phyloP scores from a whole-genome alignment of 2,329 filamentous ascomycete genomes.

The Celoporthe dispersa region DNA sequence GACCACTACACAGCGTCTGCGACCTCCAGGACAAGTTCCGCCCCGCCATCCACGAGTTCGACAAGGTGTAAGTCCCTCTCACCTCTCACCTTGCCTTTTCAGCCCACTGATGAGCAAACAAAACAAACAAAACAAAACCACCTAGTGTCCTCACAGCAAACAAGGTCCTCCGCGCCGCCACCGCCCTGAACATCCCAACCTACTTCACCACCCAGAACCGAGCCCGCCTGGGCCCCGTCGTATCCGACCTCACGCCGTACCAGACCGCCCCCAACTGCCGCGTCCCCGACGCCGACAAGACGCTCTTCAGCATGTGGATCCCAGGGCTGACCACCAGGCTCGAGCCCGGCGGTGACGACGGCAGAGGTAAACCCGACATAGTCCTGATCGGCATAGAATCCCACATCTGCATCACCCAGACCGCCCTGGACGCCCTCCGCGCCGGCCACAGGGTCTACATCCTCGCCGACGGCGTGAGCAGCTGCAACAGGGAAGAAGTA shows the following conservation, averaged over 20 bases:
- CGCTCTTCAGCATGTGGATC: constrained; percentile 84
- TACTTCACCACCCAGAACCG: constrained; percentile 86
- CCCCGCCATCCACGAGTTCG: constrained; percentile 79
- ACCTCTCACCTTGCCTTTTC: background rate
- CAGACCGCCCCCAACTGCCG: constrained; percentile 51
- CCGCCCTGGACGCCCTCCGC: constrained; percentile 77
- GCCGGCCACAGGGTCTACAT: constrained; percentile 83
- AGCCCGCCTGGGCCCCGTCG: constrained; percentile 77
- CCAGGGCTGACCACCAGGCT: constrained; percentile 61
- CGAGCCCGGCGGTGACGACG: constrained; percentile 34
- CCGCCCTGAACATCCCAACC: constrained; percentile 74
- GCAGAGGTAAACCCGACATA: constrained; percentile 58
- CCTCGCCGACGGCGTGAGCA: constrained; percentile 86
- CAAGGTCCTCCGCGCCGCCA: constrained; percentile 70
- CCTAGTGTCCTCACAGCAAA: constrained; percentile 65
- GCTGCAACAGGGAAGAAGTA: constrained; percentile 82
- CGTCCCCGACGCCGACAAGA: constrained; percentile 73
- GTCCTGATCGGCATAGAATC: constrained; percentile 90
- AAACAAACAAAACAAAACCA: too few relatives aligned
- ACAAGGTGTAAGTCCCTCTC: constrained; percentile 66
- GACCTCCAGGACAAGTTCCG: constrained; percentile 96
- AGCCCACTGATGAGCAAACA: background rate
- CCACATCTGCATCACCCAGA: constrained; percentile 95
- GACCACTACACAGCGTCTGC: constrained; percentile 69
- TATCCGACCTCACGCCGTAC: constrained; percentile 67